Percentiles rank a stretch among this genome's conserved stretches.
Evolutionary conservation across 345 rosid species (phyloP).

Genomic region (Cochlearia excelsa): DNA sequence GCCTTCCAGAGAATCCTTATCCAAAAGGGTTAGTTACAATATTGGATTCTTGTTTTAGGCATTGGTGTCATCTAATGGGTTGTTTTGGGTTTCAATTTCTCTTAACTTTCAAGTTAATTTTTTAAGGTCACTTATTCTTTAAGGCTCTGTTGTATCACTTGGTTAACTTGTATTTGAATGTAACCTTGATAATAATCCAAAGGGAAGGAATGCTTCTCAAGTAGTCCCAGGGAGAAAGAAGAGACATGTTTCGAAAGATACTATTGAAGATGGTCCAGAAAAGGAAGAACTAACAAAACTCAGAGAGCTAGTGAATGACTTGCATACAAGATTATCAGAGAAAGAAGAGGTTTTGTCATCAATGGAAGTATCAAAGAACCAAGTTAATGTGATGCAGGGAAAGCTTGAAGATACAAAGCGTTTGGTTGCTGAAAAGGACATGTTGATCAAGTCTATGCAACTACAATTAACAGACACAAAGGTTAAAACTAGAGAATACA

Average conservation of each 20-base stretch:
- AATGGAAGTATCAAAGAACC: slow-evolving; percentile 49
- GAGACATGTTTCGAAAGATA: slow-evolving; percentile 41
- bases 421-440: slow-evolving; percentile 62
- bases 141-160: slow-evolving; percentile 6
- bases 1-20: slow-evolving; percentile 74
- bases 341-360: slow-evolving; percentile 85
- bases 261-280: slow-evolving; percentile 49
- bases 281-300: slow-evolving; percentile 61
- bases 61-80: too few relatives aligned
- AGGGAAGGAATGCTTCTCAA: slow-evolving; percentile 63
- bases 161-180: slow-evolving; percentile 30
- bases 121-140: slow-evolving; percentile 1
- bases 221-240: slow-evolving; percentile 63
- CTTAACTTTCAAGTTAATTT: slow-evolving; percentile 9
- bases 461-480: slow-evolving; percentile 79
- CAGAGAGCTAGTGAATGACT: slow-evolving; percentile 69
- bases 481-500: slow-evolving; percentile 41
- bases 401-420: slow-evolving; percentile 60
- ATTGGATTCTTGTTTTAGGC: too few relatives aligned
- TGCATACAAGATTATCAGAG: slow-evolving; percentile 62
- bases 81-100: slow-evolving; percentile 10
- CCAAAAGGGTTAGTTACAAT: too few relatives aligned
- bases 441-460: slow-evolving; percentile 62
- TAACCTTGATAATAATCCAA: slow-evolving; percentile 46
- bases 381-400: slow-evolving; percentile 44